Base-by-base conservation (phyloP, 768 basidiomycete genomes). In the Roridomyces roridus region DNA sequence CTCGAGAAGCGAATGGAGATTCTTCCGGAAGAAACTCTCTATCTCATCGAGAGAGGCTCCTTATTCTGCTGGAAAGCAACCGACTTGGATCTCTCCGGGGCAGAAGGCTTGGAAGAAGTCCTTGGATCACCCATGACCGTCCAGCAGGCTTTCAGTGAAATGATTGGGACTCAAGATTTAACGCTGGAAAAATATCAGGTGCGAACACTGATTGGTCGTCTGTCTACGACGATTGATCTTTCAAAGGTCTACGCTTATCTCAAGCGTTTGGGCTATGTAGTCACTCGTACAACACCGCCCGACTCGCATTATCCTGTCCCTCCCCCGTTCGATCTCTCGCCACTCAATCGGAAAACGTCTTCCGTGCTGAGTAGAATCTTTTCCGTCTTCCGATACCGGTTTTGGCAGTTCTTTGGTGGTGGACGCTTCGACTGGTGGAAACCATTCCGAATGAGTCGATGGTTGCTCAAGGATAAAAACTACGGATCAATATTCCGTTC, bases 21-120 rank as follows among this genome's bases (percentile, higher is more conserved):
- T 0, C 80, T 99, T 2, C 97, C 97, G 0, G 97, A 99, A 74
- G 97, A 99, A 75, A 86, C 93, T 0, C 80, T 99, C 17, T 98
- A 98, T 76, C 83, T 98, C 28, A 81, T 96, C 41, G 97, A 98
- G 72, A 78, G 96, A 39, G 96, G 97, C 0, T 82, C 89, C 2
- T 74, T 98, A 59, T 90, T 92, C 59, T 94, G 94, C 66, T 94
- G 89, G 84, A 89, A 86, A 66, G 77, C 84, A 0, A 67, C 66
- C 12, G 70, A 74, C 25, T 40, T 72, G 26, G 59, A 71, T 31
- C 41, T 69, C 14, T 46, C 72, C 50, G 69, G 77, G 61, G 60
- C 67, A 6, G 63, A 70, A 12, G 74, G 71, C 25, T 35, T 75
- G 42, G 74, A 77, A 24, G 73, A 75, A 9, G 70, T 85, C 11